These are phyloP conservation scores for Karstenula rhodostoma DNA, from an alignment of 2,329 filamentous ascomycete genomes.

Conservation along the genomic window DNA sequence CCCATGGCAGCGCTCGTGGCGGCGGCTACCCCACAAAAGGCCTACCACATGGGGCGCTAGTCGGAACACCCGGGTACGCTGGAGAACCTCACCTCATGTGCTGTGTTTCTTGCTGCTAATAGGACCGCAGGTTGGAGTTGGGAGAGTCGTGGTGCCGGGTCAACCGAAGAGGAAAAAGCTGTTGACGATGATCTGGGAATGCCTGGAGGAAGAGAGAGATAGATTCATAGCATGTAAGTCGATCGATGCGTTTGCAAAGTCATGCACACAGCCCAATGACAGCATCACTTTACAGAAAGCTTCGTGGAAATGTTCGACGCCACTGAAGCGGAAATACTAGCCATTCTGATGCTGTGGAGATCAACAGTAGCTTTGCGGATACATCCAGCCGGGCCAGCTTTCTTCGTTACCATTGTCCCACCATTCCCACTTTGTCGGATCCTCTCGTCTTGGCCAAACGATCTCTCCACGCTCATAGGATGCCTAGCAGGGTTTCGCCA, in stretches of 20 bases:
- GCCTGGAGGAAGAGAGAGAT: not conserved
- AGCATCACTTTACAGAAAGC: not conserved
- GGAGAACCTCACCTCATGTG: constrained; percentile 24
- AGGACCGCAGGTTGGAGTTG: too few relatives aligned
- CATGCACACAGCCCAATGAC: constrained; percentile 9
- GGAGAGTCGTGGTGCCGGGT: not conserved
- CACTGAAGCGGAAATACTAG: constrained; percentile 1
- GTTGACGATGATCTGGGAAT: not conserved
- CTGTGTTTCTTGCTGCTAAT: not conserved
- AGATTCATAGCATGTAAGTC: not conserved
- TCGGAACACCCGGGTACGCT: constrained; percentile 34
- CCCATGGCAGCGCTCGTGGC: not conserved
- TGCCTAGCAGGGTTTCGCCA: constrained; percentile 6
- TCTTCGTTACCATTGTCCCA: not conserved
- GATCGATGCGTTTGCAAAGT: not conserved
- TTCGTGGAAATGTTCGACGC: not conserved
- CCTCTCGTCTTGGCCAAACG: not conserved
- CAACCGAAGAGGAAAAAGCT: not conserved
- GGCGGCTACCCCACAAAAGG: constrained; percentile 35
- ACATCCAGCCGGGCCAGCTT: not conserved
- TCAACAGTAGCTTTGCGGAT: not conserved
- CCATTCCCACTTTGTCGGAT: not conserved
- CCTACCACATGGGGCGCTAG: constrained; percentile 8
- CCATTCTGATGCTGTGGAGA: not conserved
- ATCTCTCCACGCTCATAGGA: constrained; percentile 6